Evolutionary conservation across 2,329 filamentous ascomycete genomes (phyloP).

Genomic region (Hymenoscyphus infarciens): DNA sequence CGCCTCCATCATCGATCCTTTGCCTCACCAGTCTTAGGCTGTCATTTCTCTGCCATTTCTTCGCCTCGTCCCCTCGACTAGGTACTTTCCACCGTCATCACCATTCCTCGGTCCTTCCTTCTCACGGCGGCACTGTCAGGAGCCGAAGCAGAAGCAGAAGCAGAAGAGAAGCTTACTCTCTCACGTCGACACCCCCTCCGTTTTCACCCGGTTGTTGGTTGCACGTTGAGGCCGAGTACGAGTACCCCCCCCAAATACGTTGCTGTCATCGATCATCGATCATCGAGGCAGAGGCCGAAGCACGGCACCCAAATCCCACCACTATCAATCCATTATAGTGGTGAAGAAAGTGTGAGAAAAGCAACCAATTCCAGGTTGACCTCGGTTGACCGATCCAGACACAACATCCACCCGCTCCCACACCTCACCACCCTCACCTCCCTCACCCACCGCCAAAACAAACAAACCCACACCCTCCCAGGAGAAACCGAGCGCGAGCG

Average conservation of each 20-base stretch:
- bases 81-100: neutral
- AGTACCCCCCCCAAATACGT: constrained; percentile 12
- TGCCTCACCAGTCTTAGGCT: neutral
- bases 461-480: neutral
- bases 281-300: constrained; percentile 13
- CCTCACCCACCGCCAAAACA: neutral
- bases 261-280: constrained; percentile 12
- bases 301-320: constrained; percentile 1
- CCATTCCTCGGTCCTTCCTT: neutral
- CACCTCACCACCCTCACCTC: no score
- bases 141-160: neutral
- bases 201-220: neutral
- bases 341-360: neutral
- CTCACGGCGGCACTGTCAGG: neutral
- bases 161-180: neutral
- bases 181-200: neutral
- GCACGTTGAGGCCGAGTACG: neutral
- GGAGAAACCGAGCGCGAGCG: neutral
- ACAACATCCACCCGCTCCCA: neutral
- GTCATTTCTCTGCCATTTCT: no score
- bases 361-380: neutral
- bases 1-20: neutral
- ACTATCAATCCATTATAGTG: neutral
- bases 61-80: neutral
- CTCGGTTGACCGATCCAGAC: neutral